Evolutionary conservation across 202 grass and related monocot species (phyloP).

Genomic region (Saccharum hybrid): DNA sequence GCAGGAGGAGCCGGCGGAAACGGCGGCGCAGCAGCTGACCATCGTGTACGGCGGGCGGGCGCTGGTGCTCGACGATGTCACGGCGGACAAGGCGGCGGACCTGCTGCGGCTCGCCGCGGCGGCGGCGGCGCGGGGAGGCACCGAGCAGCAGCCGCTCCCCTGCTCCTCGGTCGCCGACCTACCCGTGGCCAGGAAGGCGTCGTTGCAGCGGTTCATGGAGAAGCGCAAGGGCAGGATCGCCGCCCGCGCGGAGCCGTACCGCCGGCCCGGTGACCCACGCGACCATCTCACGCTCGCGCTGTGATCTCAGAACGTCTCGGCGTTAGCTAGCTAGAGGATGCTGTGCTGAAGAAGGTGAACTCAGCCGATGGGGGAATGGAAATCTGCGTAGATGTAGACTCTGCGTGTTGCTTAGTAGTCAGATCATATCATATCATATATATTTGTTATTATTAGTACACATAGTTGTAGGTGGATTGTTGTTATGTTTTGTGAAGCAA

Average conservation of each 20-base stretch:
- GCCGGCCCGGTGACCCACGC: not conserved
- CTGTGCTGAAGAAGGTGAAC: not conserved
- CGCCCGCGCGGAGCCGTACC: slow-evolving; percentile 10
- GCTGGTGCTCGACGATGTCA: slow-evolving; percentile 58
- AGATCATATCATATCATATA: not conserved
- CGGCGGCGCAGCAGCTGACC: slow-evolving; percentile 38
- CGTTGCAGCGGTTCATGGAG: slow-evolving; percentile 76
- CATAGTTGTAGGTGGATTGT: not conserved
- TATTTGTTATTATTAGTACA: not conserved
- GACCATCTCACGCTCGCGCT: slow-evolving; percentile 37
- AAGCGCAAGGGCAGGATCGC: slow-evolving; percentile 67
- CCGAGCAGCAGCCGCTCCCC: not conserved
- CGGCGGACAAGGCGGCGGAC: slow-evolving; percentile 49
- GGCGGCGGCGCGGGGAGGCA: not conserved
- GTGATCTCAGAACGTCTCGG: not conserved
- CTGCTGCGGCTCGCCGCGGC: slow-evolving; percentile 49
- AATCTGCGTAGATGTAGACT: no score
- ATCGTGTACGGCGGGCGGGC: slow-evolving; percentile 72
- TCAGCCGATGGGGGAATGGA: not conserved
- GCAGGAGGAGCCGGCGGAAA: not conserved
- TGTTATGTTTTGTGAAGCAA: no score
- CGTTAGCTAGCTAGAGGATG: not conserved
- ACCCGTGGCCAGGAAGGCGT: slow-evolving; percentile 70
- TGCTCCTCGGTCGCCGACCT: slow-evolving; percentile 46
- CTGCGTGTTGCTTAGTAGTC: not conserved